Evolutionary conservation across 139 green algal genomes (phyloP), one percentile per base, ranked within the genome.

Genomic region (Limnomonas spitsbergensis): DNA sequence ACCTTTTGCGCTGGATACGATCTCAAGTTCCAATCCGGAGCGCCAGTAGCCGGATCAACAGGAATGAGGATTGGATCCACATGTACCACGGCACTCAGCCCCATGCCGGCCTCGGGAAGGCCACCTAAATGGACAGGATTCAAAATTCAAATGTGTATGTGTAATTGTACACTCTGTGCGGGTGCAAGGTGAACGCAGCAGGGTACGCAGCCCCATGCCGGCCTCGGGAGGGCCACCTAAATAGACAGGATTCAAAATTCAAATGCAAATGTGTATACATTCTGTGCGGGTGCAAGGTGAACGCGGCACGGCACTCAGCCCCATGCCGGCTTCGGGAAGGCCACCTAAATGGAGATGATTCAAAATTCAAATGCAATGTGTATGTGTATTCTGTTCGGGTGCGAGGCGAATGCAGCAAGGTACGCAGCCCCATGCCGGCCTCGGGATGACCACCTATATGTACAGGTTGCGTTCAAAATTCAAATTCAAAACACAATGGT

Each of bases 1-100:
- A 70, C 56, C 56, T 70, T 20, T 36, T 70, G 56, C n/a, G 4
- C 24, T 32, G 56, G 56, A 70, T 70, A 70, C 29, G 27, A 34
- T 32, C 56, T 70, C 56, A 38, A 20, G 29, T 4, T 7, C 56
- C 56, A 70, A 20, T 34, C 29, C 4, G 56, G 56, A 24, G 24
- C 29, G 9, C 56, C 56, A 38, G 14, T 24, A 36, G 7, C n/a
- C 9, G n/a, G 27, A 20, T 70, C 56, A 34, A 38, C 24, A 32
- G 56, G 56, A 36, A 70, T 70, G 29, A 37, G 27, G 27, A 70
- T 70, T 24, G 56, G 56, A 4, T 70, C 7, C 29, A 70, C 56
- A 38, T 24, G n/a, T 7, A 70, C 56, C 14, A 70, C 27, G n/a
- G 14, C 14, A 32, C 56, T 32, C 56, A 37, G 4, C 6, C 56